A percentile compares a stretch with the other conserved stretches of the same genome.
Evolutionary conservation across 345 rosid species (phyloP).

Genomic region (Linum usitatissimum): DNA sequence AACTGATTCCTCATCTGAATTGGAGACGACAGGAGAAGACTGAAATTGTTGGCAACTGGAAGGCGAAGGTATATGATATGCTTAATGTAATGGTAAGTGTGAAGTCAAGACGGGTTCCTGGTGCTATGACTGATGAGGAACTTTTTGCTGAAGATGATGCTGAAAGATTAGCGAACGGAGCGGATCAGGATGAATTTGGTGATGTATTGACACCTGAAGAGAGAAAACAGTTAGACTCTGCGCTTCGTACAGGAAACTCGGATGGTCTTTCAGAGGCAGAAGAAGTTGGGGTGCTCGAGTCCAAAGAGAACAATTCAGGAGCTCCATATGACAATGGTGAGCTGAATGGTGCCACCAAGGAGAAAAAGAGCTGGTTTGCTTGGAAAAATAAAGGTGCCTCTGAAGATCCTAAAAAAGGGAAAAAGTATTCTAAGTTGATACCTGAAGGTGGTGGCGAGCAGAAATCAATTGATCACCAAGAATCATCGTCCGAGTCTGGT

Average conservation of each 20-base stretch:
- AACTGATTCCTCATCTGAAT: slow-evolving; percentile 71
- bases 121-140: slow-evolving; percentile 98
- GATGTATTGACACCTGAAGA: slow-evolving; percentile 88
- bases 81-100: slow-evolving; percentile 93
- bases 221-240: slow-evolving; percentile 74
- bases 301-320: slow-evolving; percentile 51
- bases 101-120: slow-evolving; percentile 94
- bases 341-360: slow-evolving; percentile 48
- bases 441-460: slow-evolving; percentile 59
- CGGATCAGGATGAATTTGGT: slow-evolving; percentile 56
- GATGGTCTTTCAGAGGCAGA: slow-evolving; percentile 64
- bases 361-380: slow-evolving; percentile 93
- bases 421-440: slow-evolving; percentile 62
- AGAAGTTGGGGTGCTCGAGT: slow-evolving; percentile 41
- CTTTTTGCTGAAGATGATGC: slow-evolving; percentile 80
- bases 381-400: slow-evolving; percentile 68
- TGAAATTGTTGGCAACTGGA: slow-evolving; percentile 90
- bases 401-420: slow-evolving; percentile 58
- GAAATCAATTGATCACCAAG: slow-evolving; percentile 45
- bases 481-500: slow-evolving; percentile 40
- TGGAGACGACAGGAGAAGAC: slow-evolving; percentile 99
- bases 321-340: slow-evolving; percentile 49
- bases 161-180: slow-evolving; percentile 47
- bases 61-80: slow-evolving; percentile 96
- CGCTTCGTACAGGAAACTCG: slow-evolving; percentile 48